Percentiles rank a stretch among this genome's conserved stretches.
Conservation (phyloP, 2,329 filamentous ascomycete genomes). For the Nemania abortiva region DNA sequence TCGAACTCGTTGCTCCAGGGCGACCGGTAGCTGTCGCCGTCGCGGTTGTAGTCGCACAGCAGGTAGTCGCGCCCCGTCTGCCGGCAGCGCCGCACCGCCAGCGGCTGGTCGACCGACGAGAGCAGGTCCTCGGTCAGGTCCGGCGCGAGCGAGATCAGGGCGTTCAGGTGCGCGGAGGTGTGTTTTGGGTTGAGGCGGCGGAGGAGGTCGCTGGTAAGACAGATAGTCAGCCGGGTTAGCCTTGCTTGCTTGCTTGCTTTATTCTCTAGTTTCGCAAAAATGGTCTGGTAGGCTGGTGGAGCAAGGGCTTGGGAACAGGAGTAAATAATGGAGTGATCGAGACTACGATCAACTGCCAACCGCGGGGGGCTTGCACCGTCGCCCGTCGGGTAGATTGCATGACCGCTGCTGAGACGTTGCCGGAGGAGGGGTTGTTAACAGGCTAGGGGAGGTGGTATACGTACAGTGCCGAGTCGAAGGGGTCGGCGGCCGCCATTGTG, state of each 20-base stretch:
- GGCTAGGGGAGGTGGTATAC: slow-evolving; percentile 46
- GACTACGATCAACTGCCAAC: background rate
- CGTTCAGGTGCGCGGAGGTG: slow-evolving; percentile 87
- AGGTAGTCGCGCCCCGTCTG: slow-evolving; percentile 95
- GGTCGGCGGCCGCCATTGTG: slow-evolving; percentile 68
- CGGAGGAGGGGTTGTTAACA: slow-evolving; percentile 26
- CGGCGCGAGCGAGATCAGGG: slow-evolving; percentile 88
- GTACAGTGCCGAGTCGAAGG: slow-evolving; percentile 82
- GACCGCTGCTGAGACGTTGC: slow-evolving; percentile 6
- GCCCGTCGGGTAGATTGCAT: slow-evolving; percentile 11
- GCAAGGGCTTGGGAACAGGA: background rate
- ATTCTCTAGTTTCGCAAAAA: too few species aligned
- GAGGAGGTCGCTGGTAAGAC: slow-evolving; percentile 85
- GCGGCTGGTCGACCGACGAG: slow-evolving; percentile 95
- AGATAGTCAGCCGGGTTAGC: slow-evolving; percentile 4
- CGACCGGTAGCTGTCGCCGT: slow-evolving; percentile 96
- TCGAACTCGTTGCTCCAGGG: slow-evolving; percentile 99
- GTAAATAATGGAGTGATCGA: background rate
- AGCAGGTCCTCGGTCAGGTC: slow-evolving; percentile 97
- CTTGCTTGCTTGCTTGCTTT: background rate
- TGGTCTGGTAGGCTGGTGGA: too few species aligned
- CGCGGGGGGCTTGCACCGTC: background rate
- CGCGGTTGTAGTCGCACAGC: slow-evolving; percentile 99
- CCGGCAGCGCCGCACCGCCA: slow-evolving; percentile 85
- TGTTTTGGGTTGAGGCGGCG: slow-evolving; percentile 96